Base-by-base conservation (phyloP, 140 eudicot species). In the Anethum foeniculum region DNA sequence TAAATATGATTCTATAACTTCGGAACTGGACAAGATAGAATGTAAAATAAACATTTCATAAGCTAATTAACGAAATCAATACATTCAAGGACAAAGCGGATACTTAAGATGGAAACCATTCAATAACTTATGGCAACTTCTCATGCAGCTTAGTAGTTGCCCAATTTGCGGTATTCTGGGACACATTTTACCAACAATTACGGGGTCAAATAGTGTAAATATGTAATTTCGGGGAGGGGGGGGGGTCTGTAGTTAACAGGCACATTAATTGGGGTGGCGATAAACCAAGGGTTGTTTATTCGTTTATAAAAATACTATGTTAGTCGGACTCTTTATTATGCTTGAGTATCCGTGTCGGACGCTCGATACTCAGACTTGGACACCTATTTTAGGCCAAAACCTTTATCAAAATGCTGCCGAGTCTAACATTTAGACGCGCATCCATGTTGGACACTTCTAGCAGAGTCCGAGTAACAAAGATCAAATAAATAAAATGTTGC, bases 111-210 rank as follows among this genome's bases (percentile, higher is more conserved):
- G 32, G 51, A 75, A 47, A 47, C 62, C 54, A 74, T 27, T 47
- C 7, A 43, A 30, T 41, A 47, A 14, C 54, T 12, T 27, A 75
- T 74, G 77, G 78, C 58, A 74, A 74, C 58, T 74, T n/a, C 56
- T 74, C n/a, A 74, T 25, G 78, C 23, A 74, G 32, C 58, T 44
- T 7, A 30, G 11, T 30, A 68, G n/a, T 68, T 68, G n/a, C 74
- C 41, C 43, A 68, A 68, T 68, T 15, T 34, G 43, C 43, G 74
- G 74, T 14, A 68, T 68, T 28, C n/a, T 30, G 74, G 74, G 44
- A 16, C 44, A 6, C 74, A 68, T 12, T 68, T 6, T 68, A 68
- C n/a, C 41, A 3, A 30, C n/a, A 21, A 68, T 28, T 68, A 32
- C 16, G 43, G 34, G n/a, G 74, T 68, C 43, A 30, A 30, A 14